phyloP scores from a whole-genome alignment of 2,329 filamentous ascomycete species.

The Apiospora arundinis region DNA sequence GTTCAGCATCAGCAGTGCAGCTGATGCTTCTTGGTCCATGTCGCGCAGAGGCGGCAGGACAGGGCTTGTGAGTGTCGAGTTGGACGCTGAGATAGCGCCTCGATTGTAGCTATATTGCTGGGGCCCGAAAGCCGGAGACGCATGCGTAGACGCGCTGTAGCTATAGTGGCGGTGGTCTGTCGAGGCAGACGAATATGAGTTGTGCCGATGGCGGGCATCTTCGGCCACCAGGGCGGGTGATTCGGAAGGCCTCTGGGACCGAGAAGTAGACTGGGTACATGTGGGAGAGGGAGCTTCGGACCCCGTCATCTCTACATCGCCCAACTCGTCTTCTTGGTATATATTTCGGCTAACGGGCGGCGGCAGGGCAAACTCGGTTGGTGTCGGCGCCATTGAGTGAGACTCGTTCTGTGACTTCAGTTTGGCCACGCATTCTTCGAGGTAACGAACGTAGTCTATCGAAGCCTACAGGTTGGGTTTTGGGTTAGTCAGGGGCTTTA shows the following conservation, averaged over 20 bases:
- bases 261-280: slow-evolving; percentile 40
- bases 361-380: slow-evolving; percentile 36
- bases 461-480: slow-evolving; percentile 68
- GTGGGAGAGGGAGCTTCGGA: slow-evolving; percentile 57
- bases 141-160: slow-evolving; percentile 45
- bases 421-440: slow-evolving; percentile 85
- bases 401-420: slow-evolving; percentile 68
- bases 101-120: slow-evolving; percentile 49
- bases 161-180: slow-evolving; percentile 53
- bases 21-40: slow-evolving; percentile 79
- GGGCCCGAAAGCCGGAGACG: slow-evolving; percentile 54
- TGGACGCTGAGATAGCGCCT: slow-evolving; percentile 45
- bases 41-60: slow-evolving; percentile 62
- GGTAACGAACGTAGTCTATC: slow-evolving; percentile 94
- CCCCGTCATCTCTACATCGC: slow-evolving; percentile 68
- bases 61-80: slow-evolving; percentile 65
- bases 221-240: slow-evolving; percentile 59
- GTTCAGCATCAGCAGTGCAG: slow-evolving; percentile 87
- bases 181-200: slow-evolving; percentile 61
- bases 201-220: slow-evolving; percentile 52
- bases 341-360: slow-evolving; percentile 36
- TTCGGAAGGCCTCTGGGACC: slow-evolving; percentile 52
- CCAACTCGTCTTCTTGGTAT: slow-evolving; percentile 39
- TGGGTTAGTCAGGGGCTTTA: slow-evolving; percentile 3
- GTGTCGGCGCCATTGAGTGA: slow-evolving; percentile 37